Evolutionary conservation across 2,329 filamentous ascomycete species (phyloP).

Genomic region (Colletotrichum gloeosporioides): DNA sequence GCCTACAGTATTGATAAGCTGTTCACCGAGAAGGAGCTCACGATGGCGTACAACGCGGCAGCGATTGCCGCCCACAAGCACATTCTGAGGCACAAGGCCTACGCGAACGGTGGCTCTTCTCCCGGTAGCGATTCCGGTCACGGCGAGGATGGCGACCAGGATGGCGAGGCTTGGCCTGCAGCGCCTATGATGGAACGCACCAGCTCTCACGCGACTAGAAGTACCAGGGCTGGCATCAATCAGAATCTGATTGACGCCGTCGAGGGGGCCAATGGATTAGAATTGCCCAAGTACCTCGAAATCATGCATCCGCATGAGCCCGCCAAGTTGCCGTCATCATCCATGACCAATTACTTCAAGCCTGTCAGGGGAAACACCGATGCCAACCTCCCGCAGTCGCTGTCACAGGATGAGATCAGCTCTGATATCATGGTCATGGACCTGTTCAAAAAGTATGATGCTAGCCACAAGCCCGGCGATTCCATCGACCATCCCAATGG

Average conservation of each 20-base stretch:
- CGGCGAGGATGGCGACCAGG: slow-evolving; percentile 54
- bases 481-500: slow-evolving; percentile 61
- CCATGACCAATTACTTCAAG: slow-evolving; percentile 65
- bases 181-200: slow-evolving; percentile 68
- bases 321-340: slow-evolving; percentile 62
- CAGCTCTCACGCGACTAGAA: slow-evolving; percentile 68
- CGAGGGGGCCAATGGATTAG: slow-evolving; percentile 65
- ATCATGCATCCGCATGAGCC: slow-evolving; percentile 59
- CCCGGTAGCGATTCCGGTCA: slow-evolving; percentile 60
- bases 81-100: slow-evolving; percentile 61
- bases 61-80: slow-evolving; percentile 68
- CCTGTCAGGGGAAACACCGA: slow-evolving; percentile 59
- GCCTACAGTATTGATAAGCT: slow-evolving; percentile 73
- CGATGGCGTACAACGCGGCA: slow-evolving; percentile 68
- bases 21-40: slow-evolving; percentile 73
- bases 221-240: slow-evolving; percentile 59
- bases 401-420: slow-evolving; percentile 56
- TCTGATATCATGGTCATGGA: slow-evolving; percentile 65
- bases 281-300: slow-evolving; percentile 63
- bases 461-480: slow-evolving; percentile 56
- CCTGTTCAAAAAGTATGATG: slow-evolving; percentile 61
- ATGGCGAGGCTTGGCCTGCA: slow-evolving; percentile 50
- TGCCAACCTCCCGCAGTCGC: slow-evolving; percentile 58
- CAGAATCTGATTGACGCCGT: slow-evolving; percentile 65
- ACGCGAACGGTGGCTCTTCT: slow-evolving; percentile 55